Evolutionary conservation across 495 filamentous ascomycete genomes (phyloP).

Genomic region (Collariella sp.): DNA sequence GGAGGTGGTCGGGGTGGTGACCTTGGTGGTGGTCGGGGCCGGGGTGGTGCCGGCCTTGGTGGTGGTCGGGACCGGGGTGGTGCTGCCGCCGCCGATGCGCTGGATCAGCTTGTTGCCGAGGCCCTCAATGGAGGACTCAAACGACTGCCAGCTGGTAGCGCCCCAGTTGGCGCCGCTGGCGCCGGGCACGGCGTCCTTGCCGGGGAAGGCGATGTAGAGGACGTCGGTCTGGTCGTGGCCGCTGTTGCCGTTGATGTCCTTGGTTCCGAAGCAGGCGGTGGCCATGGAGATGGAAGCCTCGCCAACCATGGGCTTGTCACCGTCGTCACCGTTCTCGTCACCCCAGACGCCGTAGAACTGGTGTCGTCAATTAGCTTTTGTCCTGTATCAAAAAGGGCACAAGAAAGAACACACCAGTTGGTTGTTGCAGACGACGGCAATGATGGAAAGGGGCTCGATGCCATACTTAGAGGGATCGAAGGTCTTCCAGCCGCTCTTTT

Average conservation of each 20-base stretch:
- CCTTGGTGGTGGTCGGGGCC: neutral
- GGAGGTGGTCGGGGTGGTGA: no score
- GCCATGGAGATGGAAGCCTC: constrained; percentile 52
- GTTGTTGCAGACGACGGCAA: constrained; percentile 53
- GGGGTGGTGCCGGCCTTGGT: neutral
- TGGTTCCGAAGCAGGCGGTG: constrained; percentile 45
- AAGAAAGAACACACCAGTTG: constrained; percentile 37
- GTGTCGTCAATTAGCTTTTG: no score
- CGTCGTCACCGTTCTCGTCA: constrained; percentile 51
- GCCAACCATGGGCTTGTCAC: constrained; percentile 40
- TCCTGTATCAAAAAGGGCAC: neutral
- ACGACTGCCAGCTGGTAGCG: constrained; percentile 33
- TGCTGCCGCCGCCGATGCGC: constrained; percentile 1
- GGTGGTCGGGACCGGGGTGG: neutral
- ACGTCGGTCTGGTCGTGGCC: constrained; percentile 46
- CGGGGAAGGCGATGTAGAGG: constrained; percentile 49
- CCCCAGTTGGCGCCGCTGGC: constrained; percentile 42
- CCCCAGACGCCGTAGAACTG: constrained; percentile 55
- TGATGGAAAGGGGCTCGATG: constrained; percentile 52
- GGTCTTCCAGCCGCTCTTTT: constrained; percentile 33
- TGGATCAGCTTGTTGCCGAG: constrained; percentile 39
- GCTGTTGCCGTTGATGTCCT: constrained; percentile 38
- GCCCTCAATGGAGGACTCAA: constrained; percentile 41
- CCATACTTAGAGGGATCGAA: constrained; percentile 44
- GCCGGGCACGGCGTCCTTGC: constrained; percentile 41